A percentile compares a stretch with the other conserved stretches of the same genome.
phyloP scores from a whole-genome alignment of 2,329 filamentous ascomycete species.

The Myriosclerotinia duriaeana region DNA sequence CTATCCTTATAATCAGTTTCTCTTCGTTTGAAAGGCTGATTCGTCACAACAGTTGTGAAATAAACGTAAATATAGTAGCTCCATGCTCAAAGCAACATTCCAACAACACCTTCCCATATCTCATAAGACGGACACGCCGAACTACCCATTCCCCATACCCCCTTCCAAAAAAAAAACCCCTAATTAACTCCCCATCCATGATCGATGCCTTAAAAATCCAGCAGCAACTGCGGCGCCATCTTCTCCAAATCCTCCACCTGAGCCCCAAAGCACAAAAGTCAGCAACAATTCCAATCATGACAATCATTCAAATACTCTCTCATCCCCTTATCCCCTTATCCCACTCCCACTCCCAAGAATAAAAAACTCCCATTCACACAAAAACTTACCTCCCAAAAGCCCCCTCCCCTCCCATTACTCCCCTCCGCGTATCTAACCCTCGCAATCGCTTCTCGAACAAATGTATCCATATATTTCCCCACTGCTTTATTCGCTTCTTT shows the following conservation, averaged over 20 bases:
- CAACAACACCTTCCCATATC: neutral
- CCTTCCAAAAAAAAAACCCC: too few relatives aligned
- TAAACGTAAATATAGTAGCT: neutral
- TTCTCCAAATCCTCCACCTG: constrained; percentile 89
- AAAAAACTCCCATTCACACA: neutral
- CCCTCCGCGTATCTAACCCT: constrained; percentile 64
- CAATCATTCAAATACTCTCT: neutral
- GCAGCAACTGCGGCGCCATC: constrained; percentile 75
- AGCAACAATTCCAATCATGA: neutral
- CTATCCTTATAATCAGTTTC: too few relatives aligned
- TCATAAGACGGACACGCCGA: neutral
- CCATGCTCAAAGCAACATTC: neutral
- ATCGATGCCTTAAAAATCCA: constrained; percentile 67
- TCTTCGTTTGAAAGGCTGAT: neutral
- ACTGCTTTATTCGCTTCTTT: constrained; percentile 75
- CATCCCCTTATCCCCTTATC: neutral
- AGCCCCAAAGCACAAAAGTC: neutral
- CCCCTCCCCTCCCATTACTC: constrained; percentile 40
- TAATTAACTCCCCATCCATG: neutral
- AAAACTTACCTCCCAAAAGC: constrained; percentile 69
- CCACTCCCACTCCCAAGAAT: neutral
- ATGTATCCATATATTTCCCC: constrained; percentile 85
- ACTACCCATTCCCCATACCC: neutral
- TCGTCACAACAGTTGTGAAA: too few relatives aligned
- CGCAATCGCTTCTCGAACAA: constrained; percentile 85